Conservation (phyloP, 805 yeast genomes). For the Ogataea philodendri region DNA sequence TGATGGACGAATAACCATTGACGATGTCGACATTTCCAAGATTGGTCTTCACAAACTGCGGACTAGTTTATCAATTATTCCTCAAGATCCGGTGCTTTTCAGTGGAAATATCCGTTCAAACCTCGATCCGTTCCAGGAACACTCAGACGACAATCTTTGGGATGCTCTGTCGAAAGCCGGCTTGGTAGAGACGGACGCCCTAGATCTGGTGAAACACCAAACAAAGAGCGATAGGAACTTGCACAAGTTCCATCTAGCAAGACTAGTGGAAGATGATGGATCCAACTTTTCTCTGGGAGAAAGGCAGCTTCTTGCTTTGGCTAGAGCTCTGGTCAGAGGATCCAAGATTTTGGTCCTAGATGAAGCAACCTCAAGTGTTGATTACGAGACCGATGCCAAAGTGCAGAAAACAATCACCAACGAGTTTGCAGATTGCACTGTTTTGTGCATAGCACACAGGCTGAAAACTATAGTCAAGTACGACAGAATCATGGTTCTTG, state of each 20-base stretch:
- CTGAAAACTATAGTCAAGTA: constrained; percentile 59
- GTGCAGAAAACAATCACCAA: constrained; percentile 57
- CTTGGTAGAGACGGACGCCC: constrained; percentile 41
- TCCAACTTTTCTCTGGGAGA: constrained; percentile 70
- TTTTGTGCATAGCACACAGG: constrained; percentile 72
- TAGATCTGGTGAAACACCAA: constrained; percentile 37
- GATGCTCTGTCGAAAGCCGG: constrained; percentile 57
- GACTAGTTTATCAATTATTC: constrained; percentile 72
- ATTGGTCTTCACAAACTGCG: constrained; percentile 70
- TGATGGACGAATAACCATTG: constrained; percentile 58
- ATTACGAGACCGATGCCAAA: constrained; percentile 65
- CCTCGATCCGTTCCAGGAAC: constrained; percentile 69
- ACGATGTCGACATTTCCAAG: constrained; percentile 61
- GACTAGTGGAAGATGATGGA: constrained; percentile 64
- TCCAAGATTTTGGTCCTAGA: constrained; percentile 63
- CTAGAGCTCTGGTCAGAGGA: constrained; percentile 66
- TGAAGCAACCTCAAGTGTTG: constrained; percentile 77
- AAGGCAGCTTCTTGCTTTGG: constrained; percentile 64
- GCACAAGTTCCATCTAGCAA: constrained; percentile 61
- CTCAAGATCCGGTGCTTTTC: constrained; percentile 86
- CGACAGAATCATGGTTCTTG: constrained; percentile 59
- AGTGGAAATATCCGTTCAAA: constrained; percentile 75
- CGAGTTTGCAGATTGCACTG: constrained; percentile 62
- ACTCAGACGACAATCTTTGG: constrained; percentile 58
- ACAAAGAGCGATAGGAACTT: constrained; percentile 29